phyloP scores from a whole-genome alignment of 768 basidiomycete species.

The Tulasnella sp. region DNA sequence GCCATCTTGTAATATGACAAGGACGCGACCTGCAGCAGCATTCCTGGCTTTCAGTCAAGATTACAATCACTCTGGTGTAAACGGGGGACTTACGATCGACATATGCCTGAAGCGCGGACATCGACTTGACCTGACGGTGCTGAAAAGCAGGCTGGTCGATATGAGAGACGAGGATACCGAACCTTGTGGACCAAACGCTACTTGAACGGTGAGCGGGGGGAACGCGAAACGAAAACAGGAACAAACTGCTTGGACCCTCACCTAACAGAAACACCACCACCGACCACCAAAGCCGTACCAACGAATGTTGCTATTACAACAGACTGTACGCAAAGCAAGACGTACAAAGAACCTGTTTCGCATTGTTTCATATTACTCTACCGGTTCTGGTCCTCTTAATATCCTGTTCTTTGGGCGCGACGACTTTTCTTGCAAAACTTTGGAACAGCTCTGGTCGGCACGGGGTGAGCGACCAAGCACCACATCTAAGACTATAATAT shows the following conservation, averaged over 20 bases:
- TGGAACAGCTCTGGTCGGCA: constrained; percentile 65
- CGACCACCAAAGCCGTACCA: not conserved
- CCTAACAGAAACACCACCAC: not conserved
- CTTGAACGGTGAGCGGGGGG: not conserved
- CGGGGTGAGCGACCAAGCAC: constrained; percentile 52
- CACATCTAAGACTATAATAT: not conserved
- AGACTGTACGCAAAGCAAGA: not conserved
- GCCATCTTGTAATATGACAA: constrained; percentile 95
- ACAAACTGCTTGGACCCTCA: not conserved
- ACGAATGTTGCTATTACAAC: not conserved
- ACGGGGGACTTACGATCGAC: constrained; percentile 68
- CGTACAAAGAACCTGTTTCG: not conserved
- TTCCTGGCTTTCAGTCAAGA: not conserved
- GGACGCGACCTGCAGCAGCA: constrained; percentile 70
- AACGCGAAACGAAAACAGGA: not conserved
- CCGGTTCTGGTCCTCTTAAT: constrained; percentile 53
- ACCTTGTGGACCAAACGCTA: not conserved
- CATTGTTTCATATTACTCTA: not conserved
- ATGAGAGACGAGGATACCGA: not conserved
- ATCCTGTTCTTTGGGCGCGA: constrained; percentile 89
- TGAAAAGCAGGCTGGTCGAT: not conserved
- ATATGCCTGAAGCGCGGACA: constrained; percentile 91
- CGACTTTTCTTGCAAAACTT: constrained; percentile 77
- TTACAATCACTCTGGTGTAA: constrained; percentile 5
- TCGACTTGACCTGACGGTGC: constrained; percentile 41